Base-by-base conservation (phyloP, 176 grass and related monocot species). In the Rhipidocladum racemiflorum region DNA sequence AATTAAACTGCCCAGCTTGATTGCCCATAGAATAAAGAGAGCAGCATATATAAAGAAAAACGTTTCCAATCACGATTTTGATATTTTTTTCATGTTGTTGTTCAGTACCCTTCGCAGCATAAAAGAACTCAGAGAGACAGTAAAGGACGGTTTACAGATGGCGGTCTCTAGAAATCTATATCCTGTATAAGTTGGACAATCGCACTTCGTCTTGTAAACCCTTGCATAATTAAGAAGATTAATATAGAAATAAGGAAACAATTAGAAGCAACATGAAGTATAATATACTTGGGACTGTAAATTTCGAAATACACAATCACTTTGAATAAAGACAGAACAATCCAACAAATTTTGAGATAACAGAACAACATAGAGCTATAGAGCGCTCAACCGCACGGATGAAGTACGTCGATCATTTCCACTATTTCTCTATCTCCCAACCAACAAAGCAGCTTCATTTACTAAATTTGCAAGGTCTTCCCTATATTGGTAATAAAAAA, bases 391-490 rank as follows among this genome's bases (percentile, higher is more conserved):
- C 96, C 7, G 96, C 96, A 76, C 44, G 81, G 77, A 99, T 95
- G 66, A 99, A 99, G n/a, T n/a, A n/a, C n/a, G 67, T 99, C 96
- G 72, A 99, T 89, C 77, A 87, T 99, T 88, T 99, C 96, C 79
- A 99, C 96, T 74, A 90, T 70, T 90, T 95, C 87, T 91, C 95
- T 99, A 54, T 85, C 92, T 89, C 36, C 96, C 96, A 75, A 93
- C 96, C 73, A 99, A 80, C 83, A 99, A 88, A 87, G 96, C 96
- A 82, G 96, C 96, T 92, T 99, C 96, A 80, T 99, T 99, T 67
- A 99, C 96, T 86, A 99, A 88, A 88, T 99, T 99, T 72, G 96
- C 96, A 83, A 99, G 89, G 77, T 99, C 96, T 77, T 92, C 96
- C 87, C 96, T 99, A 93, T 84, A 94, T 73, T 83, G 45, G 65